Conservation (phyloP, 129 eudicot genomes). For the Flaveria linearis region DNA sequence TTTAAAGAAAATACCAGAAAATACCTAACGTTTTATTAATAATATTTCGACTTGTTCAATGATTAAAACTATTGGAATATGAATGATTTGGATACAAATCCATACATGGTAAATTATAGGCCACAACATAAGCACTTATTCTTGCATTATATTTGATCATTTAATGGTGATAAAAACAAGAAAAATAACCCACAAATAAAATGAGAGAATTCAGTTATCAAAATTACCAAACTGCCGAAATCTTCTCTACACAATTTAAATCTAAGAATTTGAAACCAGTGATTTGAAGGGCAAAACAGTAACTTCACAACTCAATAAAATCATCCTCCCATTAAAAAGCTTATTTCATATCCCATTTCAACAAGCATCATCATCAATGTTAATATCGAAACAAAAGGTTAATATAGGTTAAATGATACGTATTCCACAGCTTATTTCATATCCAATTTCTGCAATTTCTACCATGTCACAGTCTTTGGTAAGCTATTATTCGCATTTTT, state of each 20-base stretch:
- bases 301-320: conserved; percentile 12
- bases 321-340: conserved; percentile 20
- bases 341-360: conserved; percentile 6
- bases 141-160: conserved; percentile 39
- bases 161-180: conserved; percentile 39
- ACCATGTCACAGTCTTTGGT: conserved; percentile 46
- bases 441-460: conserved; percentile 42
- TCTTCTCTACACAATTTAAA: conserved; percentile 14
- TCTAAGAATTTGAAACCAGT: conserved; percentile 26
- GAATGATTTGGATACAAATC: background rate
- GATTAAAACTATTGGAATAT: background rate
- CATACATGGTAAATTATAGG: conserved; percentile 26
- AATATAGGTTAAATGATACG: conserved; percentile 25
- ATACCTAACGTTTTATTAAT: background rate
- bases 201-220: conserved; percentile 26
- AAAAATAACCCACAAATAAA: conserved; percentile 34
- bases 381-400: conserved; percentile 27
- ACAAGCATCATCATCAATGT: background rate
- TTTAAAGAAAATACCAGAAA: background rate
- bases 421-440: conserved; percentile 35
- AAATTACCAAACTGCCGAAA: conserved; percentile 33
- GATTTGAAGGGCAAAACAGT: conserved; percentile 27
- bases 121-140: conserved; percentile 34
- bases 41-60: background rate
- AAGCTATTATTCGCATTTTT: conserved; percentile 37